Evolutionary conservation across 768 basidiomycete genomes (phyloP), one percentile per base, ranked within the genome.

Genomic region (Baorangia bicolor): DNA sequence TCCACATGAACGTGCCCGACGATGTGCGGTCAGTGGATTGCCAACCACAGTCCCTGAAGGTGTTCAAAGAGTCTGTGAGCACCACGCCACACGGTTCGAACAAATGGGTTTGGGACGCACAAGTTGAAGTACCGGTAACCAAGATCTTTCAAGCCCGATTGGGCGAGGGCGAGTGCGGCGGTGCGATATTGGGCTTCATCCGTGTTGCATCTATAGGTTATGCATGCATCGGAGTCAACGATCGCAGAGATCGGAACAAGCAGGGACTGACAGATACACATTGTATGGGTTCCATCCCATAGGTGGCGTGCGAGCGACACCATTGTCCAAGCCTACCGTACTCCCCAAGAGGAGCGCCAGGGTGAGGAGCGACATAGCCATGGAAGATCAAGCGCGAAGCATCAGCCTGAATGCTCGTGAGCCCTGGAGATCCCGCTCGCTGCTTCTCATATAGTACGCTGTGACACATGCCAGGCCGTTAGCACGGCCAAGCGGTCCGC

Each of bases 271-370:
- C 60, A n/a, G 18, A 35, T 51, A 59, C 9, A 49, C 60, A 21
- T 59, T 61, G 23, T 59, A 61, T 39, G 60, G 57, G 34, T 61
- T 61, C 60, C 60, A 61, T 27, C 60, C 60, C 57, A 59, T 59
- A 5, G 60, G 45, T 20, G 60, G 60, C 8, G 60, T 51, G 33
- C 12, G 49, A 35, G 60, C 53, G 9, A 52, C 45, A 18, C 60
- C 60, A 40, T 61, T 61, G 7, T 61, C 28, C 20, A 61, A 27
- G 21, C 25, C 53, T 3, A 30, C 35, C 3, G 42, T 2, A 5
- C n/a, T 31, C 1, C 37, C 14, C 0, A 23, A 28, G 7, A 55
- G 21, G 41, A 55, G 13, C 4, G 33, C 12, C 5, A 61, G 25
- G 18, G 41, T 23, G 37, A 59, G 21, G 41, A 58, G 18, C 9